Conservation (phyloP, 371 early-diverging fungal species). For the Mortierella sp. region DNA sequence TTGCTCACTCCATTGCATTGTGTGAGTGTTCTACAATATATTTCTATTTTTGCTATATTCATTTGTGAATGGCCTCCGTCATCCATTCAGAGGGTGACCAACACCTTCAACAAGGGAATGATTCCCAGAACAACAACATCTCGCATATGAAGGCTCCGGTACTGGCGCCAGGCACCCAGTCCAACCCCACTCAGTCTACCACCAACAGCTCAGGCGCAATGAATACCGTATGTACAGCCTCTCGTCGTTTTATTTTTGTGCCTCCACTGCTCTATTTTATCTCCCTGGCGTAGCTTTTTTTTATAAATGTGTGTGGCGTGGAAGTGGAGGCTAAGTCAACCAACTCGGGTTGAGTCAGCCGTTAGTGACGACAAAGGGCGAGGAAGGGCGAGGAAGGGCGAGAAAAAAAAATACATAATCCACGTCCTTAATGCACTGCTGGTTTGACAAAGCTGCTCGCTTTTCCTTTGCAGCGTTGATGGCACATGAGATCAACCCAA, state of each 20-base stretch:
- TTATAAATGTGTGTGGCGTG: not conserved
- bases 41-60: slow-evolving; percentile 3
- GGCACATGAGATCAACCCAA: too few species aligned
- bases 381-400: too few species aligned
- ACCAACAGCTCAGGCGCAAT: slow-evolving; percentile 4
- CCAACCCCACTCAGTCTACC: not conserved
- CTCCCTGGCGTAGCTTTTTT: not conserved
- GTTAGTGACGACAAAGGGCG: too few species aligned
- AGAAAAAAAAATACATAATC: too few species aligned
- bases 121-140: not conserved
- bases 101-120: slow-evolving; percentile 11
- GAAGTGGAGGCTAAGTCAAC: slow-evolving; percentile 3
- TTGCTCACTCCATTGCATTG: not conserved
- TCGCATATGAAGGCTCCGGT: slow-evolving; percentile 1
- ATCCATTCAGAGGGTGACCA: slow-evolving; percentile 38
- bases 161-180: not conserved
- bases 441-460: too few species aligned
- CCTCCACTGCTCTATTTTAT: not conserved
- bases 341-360: not conserved
- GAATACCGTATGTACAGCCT: slow-evolving; percentile 14
- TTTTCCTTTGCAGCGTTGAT: not conserved
- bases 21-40: not conserved
- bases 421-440: too few species aligned
- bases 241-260: not conserved
- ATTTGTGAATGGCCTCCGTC: slow-evolving; percentile 38